phyloP scores from a whole-genome alignment of 2,329 filamentous ascomycete genomes.

The Samsoniella hepiali region DNA sequence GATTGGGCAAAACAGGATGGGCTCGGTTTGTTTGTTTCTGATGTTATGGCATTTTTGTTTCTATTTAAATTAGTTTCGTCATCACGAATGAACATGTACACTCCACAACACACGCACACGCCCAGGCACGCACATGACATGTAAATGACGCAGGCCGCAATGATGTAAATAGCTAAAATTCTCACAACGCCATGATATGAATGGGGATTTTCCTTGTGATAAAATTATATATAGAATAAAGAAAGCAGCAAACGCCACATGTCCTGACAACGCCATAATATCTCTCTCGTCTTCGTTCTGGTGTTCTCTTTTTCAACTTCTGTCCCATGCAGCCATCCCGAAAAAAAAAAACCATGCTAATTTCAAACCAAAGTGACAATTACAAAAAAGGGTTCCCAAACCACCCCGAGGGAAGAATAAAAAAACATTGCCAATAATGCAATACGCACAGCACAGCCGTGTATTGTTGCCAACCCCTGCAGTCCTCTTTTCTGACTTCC shows the following conservation, averaged over 20 bases:
- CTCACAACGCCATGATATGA: background rate
- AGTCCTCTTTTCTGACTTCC: background rate
- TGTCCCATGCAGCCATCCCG: background rate
- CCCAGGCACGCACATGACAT: no score
- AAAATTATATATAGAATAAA: background rate
- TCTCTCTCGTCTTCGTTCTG: background rate
- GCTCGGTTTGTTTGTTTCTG: no score
- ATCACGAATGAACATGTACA: no score
- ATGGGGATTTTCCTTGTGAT: background rate
- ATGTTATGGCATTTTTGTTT: no score
- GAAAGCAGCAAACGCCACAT: background rate
- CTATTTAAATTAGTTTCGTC: no score
- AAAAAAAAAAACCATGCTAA: background rate
- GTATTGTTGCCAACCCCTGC: background rate
- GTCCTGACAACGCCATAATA: background rate
- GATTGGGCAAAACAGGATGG: no score
- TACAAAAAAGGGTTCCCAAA: background rate
- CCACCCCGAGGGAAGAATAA: background rate
- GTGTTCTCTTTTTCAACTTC: background rate
- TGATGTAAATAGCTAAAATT: background rate
- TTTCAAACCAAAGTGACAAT: background rate
- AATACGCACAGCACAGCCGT: background rate
- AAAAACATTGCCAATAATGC: background rate
- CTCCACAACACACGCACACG: no score
- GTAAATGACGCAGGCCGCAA: no score